A percentile compares a stretch with the other conserved stretches of the same genome.
These are phyloP conservation scores for Lactarius trivialis DNA, from an alignment of 768 basidiomycete genomes.

Conservation along the genomic window DNA sequence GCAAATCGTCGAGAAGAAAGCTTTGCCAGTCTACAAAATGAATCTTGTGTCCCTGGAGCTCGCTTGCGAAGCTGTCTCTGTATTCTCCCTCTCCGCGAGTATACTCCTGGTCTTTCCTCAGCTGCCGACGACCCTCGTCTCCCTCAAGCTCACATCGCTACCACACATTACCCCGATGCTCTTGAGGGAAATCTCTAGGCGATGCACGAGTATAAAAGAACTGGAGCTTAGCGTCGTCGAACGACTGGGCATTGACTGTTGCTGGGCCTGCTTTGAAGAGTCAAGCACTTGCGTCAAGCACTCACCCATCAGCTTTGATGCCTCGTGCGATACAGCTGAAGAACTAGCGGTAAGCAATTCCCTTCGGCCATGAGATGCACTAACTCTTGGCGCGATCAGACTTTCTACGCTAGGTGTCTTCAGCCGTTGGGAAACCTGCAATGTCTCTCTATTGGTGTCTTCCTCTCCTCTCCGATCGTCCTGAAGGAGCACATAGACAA, in stretches of 20 bases:
- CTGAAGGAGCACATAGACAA: slow-evolving; percentile 40
- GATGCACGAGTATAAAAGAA: slow-evolving; percentile 40
- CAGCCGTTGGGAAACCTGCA: slow-evolving; percentile 41
- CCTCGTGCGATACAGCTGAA: slow-evolving; percentile 37
- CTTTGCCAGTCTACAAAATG: slow-evolving; percentile 6
- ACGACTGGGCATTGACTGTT: slow-evolving; percentile 50
- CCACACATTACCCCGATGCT: slow-evolving; percentile 49
- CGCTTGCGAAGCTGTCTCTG: slow-evolving; percentile 15
- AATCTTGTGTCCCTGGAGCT: slow-evolving; percentile 22
- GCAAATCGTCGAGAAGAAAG: slow-evolving; percentile 13
- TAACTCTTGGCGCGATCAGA: slow-evolving; percentile 30
- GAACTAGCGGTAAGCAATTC: slow-evolving; percentile 45
- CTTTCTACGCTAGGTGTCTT: slow-evolving; percentile 38
- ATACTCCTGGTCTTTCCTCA: slow-evolving; percentile 21
- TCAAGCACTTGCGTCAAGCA: slow-evolving; percentile 47
- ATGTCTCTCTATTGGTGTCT: slow-evolving; percentile 54
- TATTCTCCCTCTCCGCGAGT: slow-evolving; percentile 12
- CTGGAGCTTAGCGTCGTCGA: slow-evolving; percentile 57
- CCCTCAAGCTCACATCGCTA: slow-evolving; percentile 46
- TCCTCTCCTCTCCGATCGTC: slow-evolving; percentile 50
- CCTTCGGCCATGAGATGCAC: background rate
- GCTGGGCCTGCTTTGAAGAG: slow-evolving; percentile 61
- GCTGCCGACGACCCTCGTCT: slow-evolving; percentile 36
- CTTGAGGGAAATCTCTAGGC: slow-evolving; percentile 40
- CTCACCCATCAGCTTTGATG: slow-evolving; percentile 49